Base-by-base conservation (phyloP, 805 yeast genomes). In the Grigorovia yakushimaensis region DNA sequence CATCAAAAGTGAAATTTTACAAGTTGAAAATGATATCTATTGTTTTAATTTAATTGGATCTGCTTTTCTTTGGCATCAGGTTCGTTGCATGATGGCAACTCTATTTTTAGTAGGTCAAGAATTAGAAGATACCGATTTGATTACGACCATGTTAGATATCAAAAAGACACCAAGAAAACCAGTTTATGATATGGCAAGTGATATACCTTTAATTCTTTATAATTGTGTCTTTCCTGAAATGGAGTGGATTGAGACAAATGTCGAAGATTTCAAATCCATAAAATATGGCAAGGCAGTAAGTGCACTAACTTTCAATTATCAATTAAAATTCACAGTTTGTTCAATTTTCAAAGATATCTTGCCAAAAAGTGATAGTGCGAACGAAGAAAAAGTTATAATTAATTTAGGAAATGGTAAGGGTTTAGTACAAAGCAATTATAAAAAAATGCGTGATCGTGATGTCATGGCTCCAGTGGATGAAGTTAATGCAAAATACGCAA, bases 31-130 rank as follows among this genome's bases (percentile, higher is more conserved):
- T 30, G 78, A 75, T 4, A 71, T 77, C 47, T 84, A 72, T 57
- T 82, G 81, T 48, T 79, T 91, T 62, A 88, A 88, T 60, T 68
- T 93, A 46, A 73, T 76, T 51, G 98, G 98, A 0, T 72, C 85
- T 1, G 98, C 98, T 8, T 93, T 93, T 56, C 67, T 93, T 47
- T 93, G 98, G 98, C 98, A 93, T 62, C 98, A 93, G 65, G 98
- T 93, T 18, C 76, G 98, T 49, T 88, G 95, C 55, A 93, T 93
- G 93, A 78, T 88, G 69, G 96, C 95, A 0, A 71, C 84, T 10
- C 62, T 93, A 47, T 78, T 93, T 46, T 65, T 84, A 21, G 80
- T 88, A 7, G 98, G 96, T 0, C 95, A 88, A 63, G 70, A 71
- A 15, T 72, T 77, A 19, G 98, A 93, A 62, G 48, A 61, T 0